Conservation (phyloP, 1,284 basidiomycete species). For the Schizopora paradoxa region DNA sequence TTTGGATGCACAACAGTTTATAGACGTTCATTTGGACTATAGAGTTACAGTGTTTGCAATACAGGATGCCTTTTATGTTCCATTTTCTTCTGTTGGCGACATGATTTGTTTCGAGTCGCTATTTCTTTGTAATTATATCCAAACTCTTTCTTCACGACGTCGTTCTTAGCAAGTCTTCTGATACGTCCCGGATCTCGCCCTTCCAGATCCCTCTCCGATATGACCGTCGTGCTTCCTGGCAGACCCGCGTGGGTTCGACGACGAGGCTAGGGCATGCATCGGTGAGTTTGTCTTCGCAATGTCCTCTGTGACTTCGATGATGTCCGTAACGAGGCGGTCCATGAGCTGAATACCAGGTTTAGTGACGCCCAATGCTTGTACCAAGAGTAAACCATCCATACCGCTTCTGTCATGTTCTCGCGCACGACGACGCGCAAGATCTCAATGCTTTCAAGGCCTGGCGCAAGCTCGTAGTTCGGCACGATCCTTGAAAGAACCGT, state of each 20-base stretch:
- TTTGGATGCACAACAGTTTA: too few species aligned
- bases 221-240: constrained; percentile 34
- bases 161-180: constrained; percentile 52
- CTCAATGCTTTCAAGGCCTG: constrained; percentile 60
- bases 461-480: constrained; percentile 82
- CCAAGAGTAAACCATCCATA: constrained; percentile 18
- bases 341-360: constrained; percentile 41
- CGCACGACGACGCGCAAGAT: constrained; percentile 86
- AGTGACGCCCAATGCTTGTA: neutral
- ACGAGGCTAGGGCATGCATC: constrained; percentile 43
- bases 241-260: constrained; percentile 31
- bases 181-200: constrained; percentile 53
- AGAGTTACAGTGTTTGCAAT: too few species aligned
- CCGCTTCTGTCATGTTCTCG: constrained; percentile 65
- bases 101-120: too few species aligned
- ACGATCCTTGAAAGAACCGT: constrained; percentile 53
- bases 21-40: too few species aligned
- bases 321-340: constrained; percentile 56
- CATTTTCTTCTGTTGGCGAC: too few species aligned
- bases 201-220: constrained; percentile 41
- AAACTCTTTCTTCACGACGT: neutral
- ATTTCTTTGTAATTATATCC: neutral
- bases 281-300: constrained; percentile 42
- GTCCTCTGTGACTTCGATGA: constrained; percentile 57
- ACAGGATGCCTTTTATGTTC: too few species aligned